Evolutionary conservation across 1,284 basidiomycete species (phyloP).

Genomic region (Sanghuangporus baumii): DNA sequence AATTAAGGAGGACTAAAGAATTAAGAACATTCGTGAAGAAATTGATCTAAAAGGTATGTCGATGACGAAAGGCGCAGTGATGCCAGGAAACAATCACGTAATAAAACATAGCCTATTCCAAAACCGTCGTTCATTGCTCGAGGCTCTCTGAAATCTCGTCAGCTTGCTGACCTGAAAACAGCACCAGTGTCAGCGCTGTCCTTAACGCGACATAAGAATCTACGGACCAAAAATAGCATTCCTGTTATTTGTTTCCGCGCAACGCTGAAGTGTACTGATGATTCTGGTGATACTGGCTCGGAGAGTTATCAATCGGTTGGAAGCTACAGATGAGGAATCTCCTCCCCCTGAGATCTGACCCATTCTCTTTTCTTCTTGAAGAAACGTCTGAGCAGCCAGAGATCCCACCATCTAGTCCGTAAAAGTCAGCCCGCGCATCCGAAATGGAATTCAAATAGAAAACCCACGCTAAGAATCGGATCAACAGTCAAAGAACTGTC

Average conservation of each 20-base stretch:
- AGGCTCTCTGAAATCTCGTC: background rate
- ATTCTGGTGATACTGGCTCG: background rate
- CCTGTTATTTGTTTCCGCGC: background rate
- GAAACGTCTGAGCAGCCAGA: constrained; percentile 23
- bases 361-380: constrained; percentile 21
- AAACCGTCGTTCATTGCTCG: background rate
- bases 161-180: background rate
- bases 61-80: background rate
- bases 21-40: too few relatives aligned
- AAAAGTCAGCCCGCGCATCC: background rate
- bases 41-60: too few relatives aligned
- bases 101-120: background rate
- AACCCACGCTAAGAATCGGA: constrained; percentile 26
- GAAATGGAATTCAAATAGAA: background rate
- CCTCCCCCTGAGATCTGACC: background rate
- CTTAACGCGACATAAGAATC: background rate
- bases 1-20: too few relatives aligned
- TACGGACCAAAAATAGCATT: background rate
- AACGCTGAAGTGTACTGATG: background rate
- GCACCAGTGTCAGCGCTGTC: background rate
- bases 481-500: constrained; percentile 19
- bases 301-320: background rate
- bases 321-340: background rate
- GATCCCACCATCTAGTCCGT: constrained; percentile 25
- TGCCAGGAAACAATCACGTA: background rate